These are phyloP conservation scores for Xylariaceae sp. DNA, from an alignment of 2,329 filamentous ascomycete genomes.

Conservation along the genomic window DNA sequence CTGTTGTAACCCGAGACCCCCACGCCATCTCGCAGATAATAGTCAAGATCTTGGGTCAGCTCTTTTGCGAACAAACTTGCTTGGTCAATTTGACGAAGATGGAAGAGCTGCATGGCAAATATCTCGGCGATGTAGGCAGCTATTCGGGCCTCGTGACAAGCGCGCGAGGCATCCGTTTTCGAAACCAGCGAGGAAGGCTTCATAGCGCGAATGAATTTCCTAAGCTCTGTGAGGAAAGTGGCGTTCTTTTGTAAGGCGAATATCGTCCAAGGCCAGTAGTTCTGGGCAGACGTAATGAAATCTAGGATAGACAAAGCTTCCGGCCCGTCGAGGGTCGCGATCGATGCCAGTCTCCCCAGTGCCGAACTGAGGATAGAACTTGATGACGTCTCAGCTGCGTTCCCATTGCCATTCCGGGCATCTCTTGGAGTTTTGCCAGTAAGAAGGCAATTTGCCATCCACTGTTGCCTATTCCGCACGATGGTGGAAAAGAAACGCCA, in stretches of 20 bases:
- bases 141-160: slow-evolving; percentile 65
- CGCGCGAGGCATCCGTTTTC: slow-evolving; percentile 54
- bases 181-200: slow-evolving; percentile 50
- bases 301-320: slow-evolving; percentile 75
- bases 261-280: slow-evolving; percentile 94
- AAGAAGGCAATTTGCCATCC: slow-evolving; percentile 90
- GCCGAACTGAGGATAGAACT: slow-evolving; percentile 73
- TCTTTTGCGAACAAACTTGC: slow-evolving; percentile 63
- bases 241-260: slow-evolving; percentile 73
- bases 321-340: slow-evolving; percentile 61
- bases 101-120: slow-evolving; percentile 86
- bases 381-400: slow-evolving; percentile 46
- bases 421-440: slow-evolving; percentile 84
- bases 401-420: slow-evolving; percentile 57
- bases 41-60: slow-evolving; percentile 72
- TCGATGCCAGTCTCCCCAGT: slow-evolving; percentile 64
- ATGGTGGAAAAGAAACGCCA: slow-evolving; percentile 88
- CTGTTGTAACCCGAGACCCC: slow-evolving; percentile 79
- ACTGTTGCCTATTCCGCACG: slow-evolving; percentile 87
- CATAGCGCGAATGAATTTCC: slow-evolving; percentile 64
- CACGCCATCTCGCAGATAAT: slow-evolving; percentile 76
- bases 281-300: slow-evolving; percentile 84
- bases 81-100: slow-evolving; percentile 73
- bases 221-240: slow-evolving; percentile 68
- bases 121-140: slow-evolving; percentile 84